Percentiles rank a stretch among this genome's conserved stretches.
phyloP scores from a whole-genome alignment of 768 basidiomycete species.

The Lyophyllum atratum region DNA sequence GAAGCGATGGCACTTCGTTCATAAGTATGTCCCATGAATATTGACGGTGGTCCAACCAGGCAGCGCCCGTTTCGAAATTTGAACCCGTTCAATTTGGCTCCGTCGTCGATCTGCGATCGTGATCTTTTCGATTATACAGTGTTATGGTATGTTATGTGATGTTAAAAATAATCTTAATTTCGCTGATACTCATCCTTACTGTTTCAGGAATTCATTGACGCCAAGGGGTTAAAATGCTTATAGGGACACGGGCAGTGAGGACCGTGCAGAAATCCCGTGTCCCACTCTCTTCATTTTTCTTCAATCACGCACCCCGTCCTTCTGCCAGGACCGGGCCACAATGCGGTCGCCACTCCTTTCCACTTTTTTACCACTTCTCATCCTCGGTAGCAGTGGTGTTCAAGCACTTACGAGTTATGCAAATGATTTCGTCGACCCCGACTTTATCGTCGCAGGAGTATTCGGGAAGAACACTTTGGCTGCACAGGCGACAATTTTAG shows the following conservation, averaged over 20 bases:
- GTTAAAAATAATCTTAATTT: too few species aligned
- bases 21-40: too few species aligned
- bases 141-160: too few species aligned
- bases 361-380: constrained; percentile 19
- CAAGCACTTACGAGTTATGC: constrained; percentile 44
- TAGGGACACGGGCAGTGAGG: background rate
- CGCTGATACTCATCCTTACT: too few species aligned
- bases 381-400: constrained; percentile 12
- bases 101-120: background rate
- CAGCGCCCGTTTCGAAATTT: too few species aligned
- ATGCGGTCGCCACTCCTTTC: constrained; percentile 33
- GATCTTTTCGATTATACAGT: background rate
- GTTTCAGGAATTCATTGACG: too few species aligned
- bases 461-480: constrained; percentile 42
- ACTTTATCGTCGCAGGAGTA: constrained; percentile 43
- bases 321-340: constrained; percentile 17
- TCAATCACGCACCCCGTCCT: background rate
- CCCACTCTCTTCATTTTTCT: background rate
- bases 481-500: constrained; percentile 47
- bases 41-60: too few species aligned
- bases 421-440: constrained; percentile 58
- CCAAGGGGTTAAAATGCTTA: background rate
- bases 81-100: background rate
- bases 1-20: too few species aligned
- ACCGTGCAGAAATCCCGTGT: background rate